Evolutionary conservation across 208 protist species (phyloP).

Genomic region (Crithidia fasciculata): DNA sequence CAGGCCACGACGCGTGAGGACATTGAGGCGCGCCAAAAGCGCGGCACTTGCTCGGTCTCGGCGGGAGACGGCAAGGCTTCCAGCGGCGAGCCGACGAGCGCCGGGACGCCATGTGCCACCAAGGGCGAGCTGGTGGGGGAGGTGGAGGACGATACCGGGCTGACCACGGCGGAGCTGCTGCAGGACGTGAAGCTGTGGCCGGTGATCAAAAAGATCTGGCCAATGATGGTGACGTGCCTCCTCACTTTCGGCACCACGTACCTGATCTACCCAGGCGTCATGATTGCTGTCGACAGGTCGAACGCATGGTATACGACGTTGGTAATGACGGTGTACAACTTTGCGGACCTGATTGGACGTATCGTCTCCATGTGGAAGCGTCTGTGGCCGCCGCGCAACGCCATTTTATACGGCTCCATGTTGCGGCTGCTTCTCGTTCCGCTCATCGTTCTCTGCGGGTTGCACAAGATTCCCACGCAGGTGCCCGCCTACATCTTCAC

Average conservation of each 20-base stretch:
- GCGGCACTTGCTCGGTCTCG: neutral
- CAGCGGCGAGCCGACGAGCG: neutral
- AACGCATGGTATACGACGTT: slow-evolving; percentile 76
- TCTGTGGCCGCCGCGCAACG: slow-evolving; percentile 49
- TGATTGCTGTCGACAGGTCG: slow-evolving; percentile 55
- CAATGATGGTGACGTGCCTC: slow-evolving; percentile 78
- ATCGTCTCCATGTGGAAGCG: slow-evolving; percentile 46
- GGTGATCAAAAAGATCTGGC: slow-evolving; percentile 73
- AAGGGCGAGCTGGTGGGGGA: neutral
- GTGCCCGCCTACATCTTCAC: slow-evolving; percentile 62
- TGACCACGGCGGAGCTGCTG: slow-evolving; percentile 72
- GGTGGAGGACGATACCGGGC: slow-evolving; percentile 6
- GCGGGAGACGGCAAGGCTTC: neutral
- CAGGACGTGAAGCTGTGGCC: slow-evolving; percentile 62
- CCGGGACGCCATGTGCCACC: neutral
- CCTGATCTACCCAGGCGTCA: slow-evolving; percentile 80
- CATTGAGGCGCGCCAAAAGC: neutral
- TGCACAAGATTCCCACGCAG: slow-evolving; percentile 55
- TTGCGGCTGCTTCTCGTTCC: too few relatives aligned
- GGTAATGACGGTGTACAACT: slow-evolving; percentile 78
- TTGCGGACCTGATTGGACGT: slow-evolving; percentile 64
- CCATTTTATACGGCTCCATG: too few relatives aligned
- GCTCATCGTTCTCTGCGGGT: slow-evolving; percentile 75
- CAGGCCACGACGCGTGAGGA: slow-evolving; percentile 11
- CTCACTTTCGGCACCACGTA: slow-evolving; percentile 73